phyloP scores from a whole-genome alignment of 148 eudicot genomes.

The Polygonum aviculare region DNA sequence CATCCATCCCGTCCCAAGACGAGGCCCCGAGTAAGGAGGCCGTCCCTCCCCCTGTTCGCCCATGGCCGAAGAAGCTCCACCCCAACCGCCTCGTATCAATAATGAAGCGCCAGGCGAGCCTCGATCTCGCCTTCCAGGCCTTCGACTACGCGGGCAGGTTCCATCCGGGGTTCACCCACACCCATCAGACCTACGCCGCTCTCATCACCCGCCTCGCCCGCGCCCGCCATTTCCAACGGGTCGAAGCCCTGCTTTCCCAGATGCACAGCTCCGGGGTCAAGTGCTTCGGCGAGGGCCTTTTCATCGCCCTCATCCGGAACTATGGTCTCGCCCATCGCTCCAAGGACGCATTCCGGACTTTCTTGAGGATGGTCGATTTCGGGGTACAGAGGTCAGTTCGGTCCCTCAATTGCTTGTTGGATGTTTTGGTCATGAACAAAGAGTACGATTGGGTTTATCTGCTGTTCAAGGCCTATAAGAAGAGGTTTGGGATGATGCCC shows the following conservation, averaged over 20 bases:
- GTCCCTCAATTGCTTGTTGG: conserved; percentile 63
- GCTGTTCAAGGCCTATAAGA: conserved; percentile 44
- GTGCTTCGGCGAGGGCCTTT: conserved; percentile 44
- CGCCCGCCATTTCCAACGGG: conserved; percentile 49
- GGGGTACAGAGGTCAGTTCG: conserved; percentile 48
- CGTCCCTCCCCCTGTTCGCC: conserved; percentile 62
- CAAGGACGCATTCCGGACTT: conserved; percentile 47
- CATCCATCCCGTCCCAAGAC: conserved; percentile 27
- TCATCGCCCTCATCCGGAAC: conserved; percentile 49
- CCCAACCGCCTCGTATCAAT: conserved; percentile 50
- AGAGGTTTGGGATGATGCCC: conserved; percentile 46
- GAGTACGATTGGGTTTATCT: conserved; percentile 46
- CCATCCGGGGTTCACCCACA: conserved; percentile 55
- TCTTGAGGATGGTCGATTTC: conserved; percentile 43
- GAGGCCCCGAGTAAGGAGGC: conserved; percentile 46
- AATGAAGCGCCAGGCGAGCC: conserved; percentile 60
- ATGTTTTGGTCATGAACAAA: conserved; percentile 55
- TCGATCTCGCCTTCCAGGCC: conserved; percentile 66
- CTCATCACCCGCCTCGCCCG: conserved; percentile 65
- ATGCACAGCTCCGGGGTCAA: conserved; percentile 32
- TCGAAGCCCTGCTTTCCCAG: conserved; percentile 37
- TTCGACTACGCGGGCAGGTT: conserved; percentile 57
- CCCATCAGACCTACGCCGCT: conserved; percentile 42
- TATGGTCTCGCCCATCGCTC: conserved; percentile 60
- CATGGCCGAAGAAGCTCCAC: conserved; percentile 66